Conservation (phyloP, 2,329 filamentous ascomycete species). For the Nemania sp. region DNA sequence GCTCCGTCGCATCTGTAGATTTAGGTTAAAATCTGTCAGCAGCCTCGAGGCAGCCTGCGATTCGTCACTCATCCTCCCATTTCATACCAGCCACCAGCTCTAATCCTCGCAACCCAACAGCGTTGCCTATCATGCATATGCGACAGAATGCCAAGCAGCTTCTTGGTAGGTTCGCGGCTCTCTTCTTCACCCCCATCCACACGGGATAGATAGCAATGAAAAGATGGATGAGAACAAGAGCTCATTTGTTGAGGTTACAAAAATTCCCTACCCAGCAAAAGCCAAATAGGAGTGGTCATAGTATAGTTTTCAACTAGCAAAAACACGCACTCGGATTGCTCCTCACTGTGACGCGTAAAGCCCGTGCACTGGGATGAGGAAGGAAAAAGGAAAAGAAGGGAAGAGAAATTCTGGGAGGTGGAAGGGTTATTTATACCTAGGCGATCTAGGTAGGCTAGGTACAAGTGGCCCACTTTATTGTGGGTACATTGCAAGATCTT, state of each 20-base stretch:
- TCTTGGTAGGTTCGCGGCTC: conserved; percentile 3
- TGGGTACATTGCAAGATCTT: neutral
- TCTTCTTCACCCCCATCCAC: conserved; percentile 65
- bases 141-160: neutral
- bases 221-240: conserved; percentile 48
- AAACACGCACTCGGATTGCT: conserved; percentile 88
- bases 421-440: conserved; percentile 36
- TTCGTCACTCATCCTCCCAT: too few species aligned
- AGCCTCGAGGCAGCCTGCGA: too few species aligned
- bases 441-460: neutral
- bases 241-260: conserved; percentile 64
- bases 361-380: conserved; percentile 76
- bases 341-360: conserved; percentile 87
- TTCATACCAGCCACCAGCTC: too few species aligned
- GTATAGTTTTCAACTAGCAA: conserved; percentile 92
- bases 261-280: conserved; percentile 80
- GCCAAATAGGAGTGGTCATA: conserved; percentile 80
- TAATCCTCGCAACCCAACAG: too few species aligned
- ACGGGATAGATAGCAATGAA: conserved; percentile 64
- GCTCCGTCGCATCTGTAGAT: too few species aligned
- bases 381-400: conserved; percentile 37
- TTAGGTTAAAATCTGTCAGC: too few species aligned
- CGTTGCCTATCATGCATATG: too few species aligned
- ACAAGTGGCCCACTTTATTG: neutral
- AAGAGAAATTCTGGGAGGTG: conserved; percentile 14